phyloP scores from a whole-genome alignment of 805 yeast species.

The Tetrapisispora arboricola region DNA sequence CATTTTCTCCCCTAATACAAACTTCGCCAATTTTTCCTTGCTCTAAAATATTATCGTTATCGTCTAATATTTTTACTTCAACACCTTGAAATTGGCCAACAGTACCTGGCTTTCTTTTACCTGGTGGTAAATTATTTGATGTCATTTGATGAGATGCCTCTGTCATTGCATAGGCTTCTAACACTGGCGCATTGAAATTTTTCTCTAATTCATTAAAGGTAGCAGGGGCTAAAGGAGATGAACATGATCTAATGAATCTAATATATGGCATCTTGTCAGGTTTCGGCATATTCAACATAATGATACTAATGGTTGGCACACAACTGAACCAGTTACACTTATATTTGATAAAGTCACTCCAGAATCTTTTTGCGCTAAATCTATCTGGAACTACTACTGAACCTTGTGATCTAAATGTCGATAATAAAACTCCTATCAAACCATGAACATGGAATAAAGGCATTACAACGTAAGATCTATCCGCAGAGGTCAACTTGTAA shows the following conservation, averaged over 20 bases:
- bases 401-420: constrained; percentile 53
- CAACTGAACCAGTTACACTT: constrained; percentile 65
- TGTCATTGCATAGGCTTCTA: constrained; percentile 75
- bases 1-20: constrained; percentile 55
- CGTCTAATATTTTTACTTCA: constrained; percentile 47
- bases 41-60: constrained; percentile 35
- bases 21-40: constrained; percentile 60
- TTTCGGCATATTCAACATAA: constrained; percentile 41
- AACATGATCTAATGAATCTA: constrained; percentile 63
- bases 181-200: constrained; percentile 53
- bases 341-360: constrained; percentile 43
- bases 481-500: constrained; percentile 39
- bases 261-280: constrained; percentile 45
- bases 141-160: constrained; percentile 78
- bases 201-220: constrained; percentile 49
- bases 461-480: constrained; percentile 58
- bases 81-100: constrained; percentile 69
- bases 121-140: constrained; percentile 58
- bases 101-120: constrained; percentile 56
- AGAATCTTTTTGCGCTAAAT: constrained; percentile 52
- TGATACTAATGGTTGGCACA: constrained; percentile 68
- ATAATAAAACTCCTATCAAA: constrained; percentile 51
- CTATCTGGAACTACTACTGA: constrained; percentile 49
- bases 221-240: constrained; percentile 59
- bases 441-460: constrained; percentile 76